Conservation (phyloP, 2,329 filamentous ascomycete species). For the Xylariaceae sp. region DNA sequence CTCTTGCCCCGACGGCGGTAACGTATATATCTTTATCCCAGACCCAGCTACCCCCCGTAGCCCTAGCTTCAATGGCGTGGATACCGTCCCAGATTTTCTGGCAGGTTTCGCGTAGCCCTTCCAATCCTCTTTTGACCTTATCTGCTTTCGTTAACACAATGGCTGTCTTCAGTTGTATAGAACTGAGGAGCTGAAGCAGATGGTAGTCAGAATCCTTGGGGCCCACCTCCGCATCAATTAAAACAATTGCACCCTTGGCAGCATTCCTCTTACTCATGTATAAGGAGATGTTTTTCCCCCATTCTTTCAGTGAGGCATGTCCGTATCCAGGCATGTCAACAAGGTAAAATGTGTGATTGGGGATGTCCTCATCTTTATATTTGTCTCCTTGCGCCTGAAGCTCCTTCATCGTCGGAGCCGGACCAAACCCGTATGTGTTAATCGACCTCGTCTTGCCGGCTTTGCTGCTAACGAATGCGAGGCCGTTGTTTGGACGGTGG, state of each 20-base stretch:
- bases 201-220: conserved; percentile 46
- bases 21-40: conserved; percentile 34
- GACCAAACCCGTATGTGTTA: conserved; percentile 54
- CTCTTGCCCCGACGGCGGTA: conserved; percentile 30
- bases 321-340: conserved; percentile 52
- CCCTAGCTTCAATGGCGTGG: conserved; percentile 21
- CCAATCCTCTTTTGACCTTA: conserved; percentile 38
- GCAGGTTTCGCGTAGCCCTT: conserved; percentile 27
- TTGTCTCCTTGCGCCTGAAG: conserved; percentile 23
- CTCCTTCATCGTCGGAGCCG: conserved; percentile 29
- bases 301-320: conserved; percentile 42
- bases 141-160: conserved; percentile 57
- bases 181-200: conserved; percentile 45
- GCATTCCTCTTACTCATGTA: conserved; percentile 46
- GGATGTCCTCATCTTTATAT: conserved; percentile 37
- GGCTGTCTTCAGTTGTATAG: conserved; percentile 42
- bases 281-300: conserved; percentile 50
- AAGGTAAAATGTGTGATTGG: conserved; percentile 45
- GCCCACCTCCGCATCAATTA: conserved; percentile 52
- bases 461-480: conserved; percentile 47
- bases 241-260: conserved; percentile 49
- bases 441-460: conserved; percentile 53
- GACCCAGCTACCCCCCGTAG: conserved; percentile 22
- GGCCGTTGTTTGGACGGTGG: conserved; percentile 45
- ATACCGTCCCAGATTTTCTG: conserved; percentile 29